Evolutionary conservation across 1,284 basidiomycete species (phyloP), one percentile per base, ranked within the genome.

Genomic region (Tilletia horrida): DNA sequence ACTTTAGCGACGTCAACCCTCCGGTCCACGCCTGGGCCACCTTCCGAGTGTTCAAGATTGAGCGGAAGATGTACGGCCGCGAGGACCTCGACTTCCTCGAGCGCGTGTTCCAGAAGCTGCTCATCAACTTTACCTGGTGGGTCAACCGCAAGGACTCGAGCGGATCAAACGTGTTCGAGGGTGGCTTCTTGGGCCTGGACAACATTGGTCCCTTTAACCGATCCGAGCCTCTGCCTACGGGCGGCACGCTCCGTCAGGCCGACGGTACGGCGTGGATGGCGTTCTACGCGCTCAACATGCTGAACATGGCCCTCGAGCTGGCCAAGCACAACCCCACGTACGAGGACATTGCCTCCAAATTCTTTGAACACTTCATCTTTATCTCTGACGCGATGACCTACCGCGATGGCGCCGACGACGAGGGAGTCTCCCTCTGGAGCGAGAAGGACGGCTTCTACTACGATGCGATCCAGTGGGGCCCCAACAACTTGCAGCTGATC

Each of bases 251-350:
- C 66, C 92, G 94, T 65, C 95, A 98, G 84, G 93, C 95, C 8
- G 95, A 97, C 82, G 95, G 94, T 18, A 97, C 95, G 4, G 92
- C 93, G 0, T 97, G 95, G 95, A 98, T 98, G 95, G 94, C 92
- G 31, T 97, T 97, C 85, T 98, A 95, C 83, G 92, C 89, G 75
- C 84, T 97, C 69, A 95, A 95, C 80, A 97, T 97, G 93, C 84
- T 98, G 81, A 95, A 91, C 83, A 97, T 98, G 83, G 93, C 95
- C 0, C 87, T 98, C 62, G 95, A 98, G 83, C 85, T 98, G 44
- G 95, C 95, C 64, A 97, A 97, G 84, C 93, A 97, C 83, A 98
- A 98, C 81, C 86, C 90, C 2, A 92, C 93, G 1, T 98, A 98
- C 82, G 95, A 98, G 84, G 95, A 98, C 82, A 98, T 98, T 72